A percentile compares a stretch with the other conserved stretches of the same genome.
Evolutionary conservation across 306 rosid species (phyloP).

Genomic region (Arachis hypogaea): DNA sequence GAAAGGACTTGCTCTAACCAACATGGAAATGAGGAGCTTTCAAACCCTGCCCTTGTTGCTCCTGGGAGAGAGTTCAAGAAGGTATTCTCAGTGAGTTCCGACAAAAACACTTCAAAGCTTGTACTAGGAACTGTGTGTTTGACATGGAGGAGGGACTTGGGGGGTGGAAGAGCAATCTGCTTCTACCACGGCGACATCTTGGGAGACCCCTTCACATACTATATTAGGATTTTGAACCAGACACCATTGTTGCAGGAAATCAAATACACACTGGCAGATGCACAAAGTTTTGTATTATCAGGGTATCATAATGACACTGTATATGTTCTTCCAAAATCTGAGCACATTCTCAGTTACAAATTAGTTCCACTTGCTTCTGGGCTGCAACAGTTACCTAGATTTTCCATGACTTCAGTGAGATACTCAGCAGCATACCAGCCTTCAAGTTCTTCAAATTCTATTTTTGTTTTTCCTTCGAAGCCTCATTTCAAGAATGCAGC

Average conservation of each 20-base stretch:
- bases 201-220: slow-evolving; percentile 86
- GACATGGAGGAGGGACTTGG: slow-evolving; percentile 79
- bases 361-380: slow-evolving; percentile 92
- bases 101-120: slow-evolving; percentile 51
- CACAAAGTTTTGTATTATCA: slow-evolving; percentile 82
- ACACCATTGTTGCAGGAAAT: slow-evolving; percentile 82
- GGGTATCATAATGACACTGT: slow-evolving; percentile 80
- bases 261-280: slow-evolving; percentile 75
- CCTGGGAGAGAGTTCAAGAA: slow-evolving; percentile 92
- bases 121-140: slow-evolving; percentile 67
- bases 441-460: slow-evolving; percentile 49
- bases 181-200: slow-evolving; percentile 41
- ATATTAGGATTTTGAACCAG: slow-evolving; percentile 69
- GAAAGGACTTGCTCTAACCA: slow-evolving; percentile 61
- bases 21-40: slow-evolving; percentile 54
- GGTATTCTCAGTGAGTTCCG: slow-evolving; percentile 67
- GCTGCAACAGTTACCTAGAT: slow-evolving; percentile 75
- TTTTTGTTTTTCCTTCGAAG: slow-evolving; percentile 82
- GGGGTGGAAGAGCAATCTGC: slow-evolving; percentile 53
- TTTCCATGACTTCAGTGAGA: slow-evolving; percentile 74
- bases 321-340: slow-evolving; percentile 82
- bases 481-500: slow-evolving; percentile 67
- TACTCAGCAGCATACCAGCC: slow-evolving; percentile 82
- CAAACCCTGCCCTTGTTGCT: slow-evolving; percentile 58
- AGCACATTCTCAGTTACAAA: slow-evolving; percentile 75